Evolutionary conservation across 2,329 filamentous ascomycete species (phyloP).

Genomic region (Aspergillus tanneri): DNA sequence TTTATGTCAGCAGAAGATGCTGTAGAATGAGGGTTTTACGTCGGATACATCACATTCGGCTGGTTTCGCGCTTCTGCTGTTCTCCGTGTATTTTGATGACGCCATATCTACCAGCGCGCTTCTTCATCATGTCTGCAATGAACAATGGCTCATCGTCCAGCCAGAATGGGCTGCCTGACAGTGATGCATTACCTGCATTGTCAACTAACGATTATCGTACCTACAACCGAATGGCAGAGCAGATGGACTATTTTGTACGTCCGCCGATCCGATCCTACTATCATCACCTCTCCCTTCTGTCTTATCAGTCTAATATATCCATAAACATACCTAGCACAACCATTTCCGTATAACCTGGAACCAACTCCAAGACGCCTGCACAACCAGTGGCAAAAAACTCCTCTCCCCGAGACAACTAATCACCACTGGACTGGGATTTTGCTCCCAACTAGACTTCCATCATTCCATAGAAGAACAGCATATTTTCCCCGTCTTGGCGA

Average conservation of each 20-base stretch:
- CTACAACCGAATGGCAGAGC: conserved; percentile 72
- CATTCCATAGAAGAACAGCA: conserved; percentile 80
- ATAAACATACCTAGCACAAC: conserved; percentile 61
- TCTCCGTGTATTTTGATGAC: too few relatives aligned
- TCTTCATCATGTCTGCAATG: neutral
- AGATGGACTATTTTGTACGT: conserved; percentile 70
- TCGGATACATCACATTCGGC: too few relatives aligned
- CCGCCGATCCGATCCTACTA: too few relatives aligned
- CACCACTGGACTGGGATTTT: conserved; percentile 66
- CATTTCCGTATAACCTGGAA: conserved; percentile 76
- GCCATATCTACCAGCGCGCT: neutral
- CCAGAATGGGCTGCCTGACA: neutral
- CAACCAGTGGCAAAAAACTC: conserved; percentile 49
- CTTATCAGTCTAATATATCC: too few relatives aligned
- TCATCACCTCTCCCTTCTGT: too few relatives aligned
- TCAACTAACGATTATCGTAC: conserved; percentile 64
- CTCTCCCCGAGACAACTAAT: conserved; percentile 71
- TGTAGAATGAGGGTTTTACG: too few relatives aligned
- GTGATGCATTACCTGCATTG: conserved; percentile 53
- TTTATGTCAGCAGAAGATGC: too few relatives aligned
- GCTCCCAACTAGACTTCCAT: conserved; percentile 68
- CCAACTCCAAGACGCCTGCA: conserved; percentile 65
- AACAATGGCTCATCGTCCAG: neutral
- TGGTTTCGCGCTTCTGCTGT: too few relatives aligned
- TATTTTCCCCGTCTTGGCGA: conserved; percentile 75